phyloP scores from a whole-genome alignment of 208 protist species.

The Trypanosoma boissoni region DNA sequence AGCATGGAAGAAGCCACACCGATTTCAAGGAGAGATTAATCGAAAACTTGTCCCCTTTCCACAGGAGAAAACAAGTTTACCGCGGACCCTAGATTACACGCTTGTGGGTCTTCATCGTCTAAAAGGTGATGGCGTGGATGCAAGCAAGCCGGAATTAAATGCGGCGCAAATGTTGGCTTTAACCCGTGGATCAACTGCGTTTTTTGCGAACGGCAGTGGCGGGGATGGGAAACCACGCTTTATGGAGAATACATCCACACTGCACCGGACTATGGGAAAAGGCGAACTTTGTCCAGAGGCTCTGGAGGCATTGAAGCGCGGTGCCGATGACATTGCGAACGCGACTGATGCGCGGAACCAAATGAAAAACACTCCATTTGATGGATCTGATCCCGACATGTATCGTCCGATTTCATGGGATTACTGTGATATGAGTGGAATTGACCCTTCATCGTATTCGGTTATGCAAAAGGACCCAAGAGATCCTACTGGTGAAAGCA shows the following conservation, averaged over 20 bases:
- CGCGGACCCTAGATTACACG: slow-evolving; percentile 67
- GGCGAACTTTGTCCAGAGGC: slow-evolving; percentile 64
- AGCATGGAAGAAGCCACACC: slow-evolving; percentile 48
- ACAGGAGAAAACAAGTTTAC: slow-evolving; percentile 73
- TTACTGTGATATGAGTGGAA: slow-evolving; percentile 77
- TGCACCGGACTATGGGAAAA: slow-evolving; percentile 53
- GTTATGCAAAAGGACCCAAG: slow-evolving; percentile 42
- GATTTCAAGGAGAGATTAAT: slow-evolving; percentile 78
- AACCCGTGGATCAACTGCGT: slow-evolving; percentile 2
- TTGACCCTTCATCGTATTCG: slow-evolving; percentile 73
- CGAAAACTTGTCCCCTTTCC: slow-evolving; percentile 83
- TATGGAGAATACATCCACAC: slow-evolving; percentile 56
- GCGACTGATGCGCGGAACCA: slow-evolving; percentile 29
- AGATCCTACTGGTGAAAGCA: slow-evolving; percentile 24
- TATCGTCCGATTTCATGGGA: slow-evolving; percentile 86
- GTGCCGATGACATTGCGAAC: slow-evolving; percentile 41
- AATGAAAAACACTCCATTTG: slow-evolving; percentile 55
- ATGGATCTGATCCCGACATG: slow-evolving; percentile 35
- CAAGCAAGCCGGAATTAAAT: slow-evolving; percentile 48
- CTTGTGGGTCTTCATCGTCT: slow-evolving; percentile 62
- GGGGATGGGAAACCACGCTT: slow-evolving; percentile 52
- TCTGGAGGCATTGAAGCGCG: slow-evolving; percentile 46
- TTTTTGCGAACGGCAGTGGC: slow-evolving; percentile 2
- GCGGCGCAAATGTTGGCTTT: slow-evolving; percentile 57
- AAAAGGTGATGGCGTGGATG: slow-evolving; percentile 36